phyloP scores from a whole-genome alignment of 805 yeast genomes.

The Phaffomyces thermotolerans region DNA sequence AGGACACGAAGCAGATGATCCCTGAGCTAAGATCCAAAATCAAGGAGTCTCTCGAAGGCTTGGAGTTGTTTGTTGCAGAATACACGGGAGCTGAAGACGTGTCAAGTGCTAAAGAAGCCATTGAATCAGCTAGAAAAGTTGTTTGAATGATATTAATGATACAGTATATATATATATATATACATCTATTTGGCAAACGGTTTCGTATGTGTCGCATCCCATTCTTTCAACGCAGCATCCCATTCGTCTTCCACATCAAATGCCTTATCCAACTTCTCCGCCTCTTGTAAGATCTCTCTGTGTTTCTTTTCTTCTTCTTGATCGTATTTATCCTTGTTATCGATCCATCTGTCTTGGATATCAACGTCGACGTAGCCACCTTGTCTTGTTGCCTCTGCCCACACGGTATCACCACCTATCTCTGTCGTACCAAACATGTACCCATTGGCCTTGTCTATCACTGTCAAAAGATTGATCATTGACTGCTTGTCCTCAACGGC shows the following conservation, averaged over 20 bases:
- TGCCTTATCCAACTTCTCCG: constrained; percentile 33
- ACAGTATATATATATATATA: not conserved
- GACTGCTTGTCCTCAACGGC: constrained; percentile 87
- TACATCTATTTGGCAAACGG: constrained; percentile 9
- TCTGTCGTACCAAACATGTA: constrained; percentile 90
- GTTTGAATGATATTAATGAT: constrained; percentile 3
- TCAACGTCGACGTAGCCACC: constrained; percentile 55
- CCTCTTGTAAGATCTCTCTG: constrained; percentile 34
- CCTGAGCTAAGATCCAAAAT: constrained; percentile 42
- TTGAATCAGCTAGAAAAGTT: constrained; percentile 23
- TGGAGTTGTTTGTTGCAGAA: constrained; percentile 33
- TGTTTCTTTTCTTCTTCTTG: constrained; percentile 44
- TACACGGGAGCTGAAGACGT: constrained; percentile 30
- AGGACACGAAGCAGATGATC: constrained; percentile 47
- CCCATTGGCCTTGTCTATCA: constrained; percentile 88
- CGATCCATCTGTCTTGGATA: constrained; percentile 94
- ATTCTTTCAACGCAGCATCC: constrained; percentile 55
- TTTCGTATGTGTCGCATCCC: constrained; percentile 40
- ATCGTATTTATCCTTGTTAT: constrained; percentile 72
- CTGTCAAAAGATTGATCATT: constrained; percentile 74
- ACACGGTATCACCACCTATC: constrained; percentile 91
- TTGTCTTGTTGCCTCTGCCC: constrained; percentile 94
- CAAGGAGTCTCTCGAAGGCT: constrained; percentile 28
- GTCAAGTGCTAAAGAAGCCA: constrained; percentile 21
- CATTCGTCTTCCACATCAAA: constrained; percentile 63